A percentile compares a stretch with the other conserved stretches of the same genome.
These are phyloP conservation scores for Colletotrichum sp. DNA, from an alignment of 2,329 filamentous ascomycete genomes.

Conservation along the genomic window DNA sequence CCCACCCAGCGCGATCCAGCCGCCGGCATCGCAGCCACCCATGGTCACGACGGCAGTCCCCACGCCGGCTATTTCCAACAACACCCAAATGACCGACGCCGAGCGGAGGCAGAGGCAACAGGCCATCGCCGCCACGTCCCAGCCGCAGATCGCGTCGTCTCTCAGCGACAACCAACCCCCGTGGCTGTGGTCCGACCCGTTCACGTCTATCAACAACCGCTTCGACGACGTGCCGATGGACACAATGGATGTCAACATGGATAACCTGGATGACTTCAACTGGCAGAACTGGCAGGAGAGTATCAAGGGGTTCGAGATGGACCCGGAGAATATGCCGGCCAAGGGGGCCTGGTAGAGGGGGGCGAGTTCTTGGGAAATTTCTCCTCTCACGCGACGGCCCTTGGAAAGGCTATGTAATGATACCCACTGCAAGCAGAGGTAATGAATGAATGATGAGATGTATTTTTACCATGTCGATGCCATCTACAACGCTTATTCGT, in stretches of 20 bases:
- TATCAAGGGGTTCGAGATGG: constrained; percentile 42
- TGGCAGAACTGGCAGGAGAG: constrained; percentile 56
- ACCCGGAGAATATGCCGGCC: constrained; percentile 7
- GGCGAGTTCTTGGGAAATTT: neutral
- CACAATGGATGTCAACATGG: constrained; percentile 39
- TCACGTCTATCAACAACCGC: constrained; percentile 31
- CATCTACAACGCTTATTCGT: neutral
- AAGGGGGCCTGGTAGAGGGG: constrained; percentile 10
- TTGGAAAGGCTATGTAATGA: constrained; percentile 6
- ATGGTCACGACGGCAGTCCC: neutral
- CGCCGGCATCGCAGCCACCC: neutral
- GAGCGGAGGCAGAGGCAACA: constrained; percentile 24
- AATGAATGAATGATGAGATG: constrained; percentile 9
- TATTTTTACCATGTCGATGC: neutral
- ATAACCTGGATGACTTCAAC: constrained; percentile 47
- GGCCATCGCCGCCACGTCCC: constrained; percentile 24
- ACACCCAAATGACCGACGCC: constrained; percentile 10
- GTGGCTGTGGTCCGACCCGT: constrained; percentile 46
- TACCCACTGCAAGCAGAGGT: constrained; percentile 9
- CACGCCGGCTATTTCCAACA: neutral
- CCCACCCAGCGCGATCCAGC: neutral
- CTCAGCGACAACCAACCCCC: constrained; percentile 42
- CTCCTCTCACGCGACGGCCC: neutral
- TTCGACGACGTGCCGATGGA: constrained; percentile 32
- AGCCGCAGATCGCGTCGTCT: constrained; percentile 20